phyloP scores from a whole-genome alignment of 306 rosid species.

The Quercus agrifolia region DNA sequence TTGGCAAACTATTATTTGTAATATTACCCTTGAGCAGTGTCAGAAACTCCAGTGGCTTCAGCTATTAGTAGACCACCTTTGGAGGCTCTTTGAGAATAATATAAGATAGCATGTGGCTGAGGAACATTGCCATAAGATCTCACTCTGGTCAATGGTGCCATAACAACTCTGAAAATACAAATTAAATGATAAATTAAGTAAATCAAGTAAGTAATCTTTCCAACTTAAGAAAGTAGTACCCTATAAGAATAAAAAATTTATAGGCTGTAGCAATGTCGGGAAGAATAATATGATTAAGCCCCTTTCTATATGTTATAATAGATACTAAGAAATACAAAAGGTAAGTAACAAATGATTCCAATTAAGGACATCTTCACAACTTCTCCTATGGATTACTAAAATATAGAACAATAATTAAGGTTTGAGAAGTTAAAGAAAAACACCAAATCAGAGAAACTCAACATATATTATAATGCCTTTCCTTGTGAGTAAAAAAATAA shows the following conservation, averaged over 20 bases:
- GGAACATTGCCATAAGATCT: conserved; percentile 32
- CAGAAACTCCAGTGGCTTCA: conserved; percentile 35
- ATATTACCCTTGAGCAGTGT: conserved; percentile 40
- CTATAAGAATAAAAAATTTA: neutral
- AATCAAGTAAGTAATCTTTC: neutral
- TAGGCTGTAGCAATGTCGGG: neutral
- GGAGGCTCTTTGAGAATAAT: conserved; percentile 43
- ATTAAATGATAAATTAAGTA: neutral
- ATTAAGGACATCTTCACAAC: no score
- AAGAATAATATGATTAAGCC: neutral
- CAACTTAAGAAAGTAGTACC: neutral
- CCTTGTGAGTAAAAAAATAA: no score
- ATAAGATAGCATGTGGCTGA: conserved; percentile 38
- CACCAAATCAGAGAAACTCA: no score
- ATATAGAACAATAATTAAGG: no score
- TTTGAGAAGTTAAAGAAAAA: no score
- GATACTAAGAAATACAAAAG: neutral
- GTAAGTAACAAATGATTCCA: no score
- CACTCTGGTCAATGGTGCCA: conserved; percentile 34
- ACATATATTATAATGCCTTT: no score
- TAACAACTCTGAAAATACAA: conserved; percentile 29
- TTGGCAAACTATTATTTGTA: neutral
- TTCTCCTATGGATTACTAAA: no score
- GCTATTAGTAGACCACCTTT: conserved; percentile 35
- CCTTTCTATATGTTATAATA: neutral